Evolutionary conservation across 1,139 yeast genomes (phyloP), one percentile per base, ranked within the genome.

Genomic region (Kurtzmaniella natalensis): DNA sequence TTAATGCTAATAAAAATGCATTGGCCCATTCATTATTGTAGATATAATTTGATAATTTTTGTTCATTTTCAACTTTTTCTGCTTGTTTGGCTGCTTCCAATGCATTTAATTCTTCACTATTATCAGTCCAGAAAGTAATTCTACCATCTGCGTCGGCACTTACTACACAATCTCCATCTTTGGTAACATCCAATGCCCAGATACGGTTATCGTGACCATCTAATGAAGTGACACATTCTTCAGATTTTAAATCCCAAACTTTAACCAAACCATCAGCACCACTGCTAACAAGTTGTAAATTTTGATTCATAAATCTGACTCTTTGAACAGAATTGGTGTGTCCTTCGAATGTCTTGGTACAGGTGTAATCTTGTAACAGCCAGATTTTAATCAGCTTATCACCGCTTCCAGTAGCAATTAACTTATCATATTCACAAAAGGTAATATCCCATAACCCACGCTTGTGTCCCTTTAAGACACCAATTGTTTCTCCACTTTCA

Each of bases 121-220:
- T 80, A 58, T 92, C 98, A 37, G 68, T 66, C 98, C 98, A 92
- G 30, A 84, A 68, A 32, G 86, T 84, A 42, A 92, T 72, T 31
- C 86, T 82, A 35, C 97, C 96, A 57, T 92, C 97, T 1, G 96
- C 96, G 57, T 94, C 97, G 1, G 96, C 97, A 37, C 88, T 77
- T 1, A 86, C 75, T 39, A 92, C 71, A 35, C 72, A 70, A 10
- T 71, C 72, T 18, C 94, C 95, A 45, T 82, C 84, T 22, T 73
- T 64, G 41, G 75, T 68, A 1, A 73, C 66, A 34, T 80, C 79
- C 38, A 92, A 59, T 0, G 96, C 85, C 99, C 98, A 94, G 33
- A 92, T 88, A 60, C 95, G 78, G 58, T 89, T 94, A 42, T 81
- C 87, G 55, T 92, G 99, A 46, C 85, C 85, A 58, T 89, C 96